A percentile compares a stretch with the other conserved stretches of the same genome.
Conservation (phyloP, 2,329 filamentous ascomycete genomes). For the Xylaria sp. region DNA sequence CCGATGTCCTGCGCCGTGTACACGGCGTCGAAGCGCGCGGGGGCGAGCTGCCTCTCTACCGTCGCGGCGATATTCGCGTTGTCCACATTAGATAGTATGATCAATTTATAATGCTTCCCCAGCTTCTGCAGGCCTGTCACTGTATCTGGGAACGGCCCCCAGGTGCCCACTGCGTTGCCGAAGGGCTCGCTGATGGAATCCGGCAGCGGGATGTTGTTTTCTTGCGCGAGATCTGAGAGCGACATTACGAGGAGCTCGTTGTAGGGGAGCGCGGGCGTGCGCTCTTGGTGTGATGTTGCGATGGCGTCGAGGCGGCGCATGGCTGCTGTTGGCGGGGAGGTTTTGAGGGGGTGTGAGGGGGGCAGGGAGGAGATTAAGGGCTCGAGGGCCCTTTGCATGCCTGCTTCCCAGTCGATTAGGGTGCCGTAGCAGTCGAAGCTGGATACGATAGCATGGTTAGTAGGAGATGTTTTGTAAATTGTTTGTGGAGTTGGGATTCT, state of each 20-base stretch:
- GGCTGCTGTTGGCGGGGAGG: conserved; percentile 54
- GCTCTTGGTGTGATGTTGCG: conserved; percentile 62
- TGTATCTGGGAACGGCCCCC: conserved; percentile 69
- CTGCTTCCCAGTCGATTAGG: conserved; percentile 81
- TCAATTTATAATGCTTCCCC: conserved; percentile 64
- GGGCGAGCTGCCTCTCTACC: conserved; percentile 55
- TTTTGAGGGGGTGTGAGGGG: conserved; percentile 51
- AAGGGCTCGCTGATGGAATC: conserved; percentile 60
- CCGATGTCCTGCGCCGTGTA: conserved; percentile 79
- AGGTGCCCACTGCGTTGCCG: conserved; percentile 62
- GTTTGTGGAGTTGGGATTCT: background rate
- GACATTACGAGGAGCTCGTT: conserved; percentile 64
- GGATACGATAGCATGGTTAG: background rate
- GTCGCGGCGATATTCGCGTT: conserved; percentile 50
- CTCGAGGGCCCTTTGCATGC: conserved; percentile 65
- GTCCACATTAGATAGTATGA: conserved; percentile 65
- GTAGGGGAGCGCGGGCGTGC: conserved; percentile 69
- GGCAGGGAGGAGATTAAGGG: conserved; percentile 57
- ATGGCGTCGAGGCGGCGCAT: conserved; percentile 57
- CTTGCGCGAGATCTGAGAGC: conserved; percentile 59
- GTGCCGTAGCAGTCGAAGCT: conserved; percentile 84
- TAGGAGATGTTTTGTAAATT: background rate
- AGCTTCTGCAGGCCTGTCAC: conserved; percentile 63
- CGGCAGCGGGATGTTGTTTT: conserved; percentile 54
- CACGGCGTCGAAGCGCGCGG: conserved; percentile 67